phyloP scores from a whole-genome alignment of 768 basidiomycete species.

The Termitomyces heimii region DNA sequence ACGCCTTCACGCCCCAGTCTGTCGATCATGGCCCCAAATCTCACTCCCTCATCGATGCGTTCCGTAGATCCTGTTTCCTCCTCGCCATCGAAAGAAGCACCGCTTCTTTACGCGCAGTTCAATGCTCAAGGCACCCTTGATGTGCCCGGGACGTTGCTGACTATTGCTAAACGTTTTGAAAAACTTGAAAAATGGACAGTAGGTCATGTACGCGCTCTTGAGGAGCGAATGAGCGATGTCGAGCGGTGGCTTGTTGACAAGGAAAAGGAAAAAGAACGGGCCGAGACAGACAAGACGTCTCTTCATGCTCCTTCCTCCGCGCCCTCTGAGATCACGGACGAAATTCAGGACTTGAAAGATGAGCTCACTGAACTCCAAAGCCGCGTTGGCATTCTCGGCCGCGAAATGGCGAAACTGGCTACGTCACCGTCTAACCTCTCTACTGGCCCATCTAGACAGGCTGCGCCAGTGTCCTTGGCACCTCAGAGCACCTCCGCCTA shows the following conservation, averaged over 20 bases:
- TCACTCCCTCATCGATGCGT: slow-evolving; percentile 64
- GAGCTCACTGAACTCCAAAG: slow-evolving; percentile 71
- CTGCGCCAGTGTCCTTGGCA: slow-evolving; percentile 37
- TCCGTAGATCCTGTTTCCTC: slow-evolving; percentile 32
- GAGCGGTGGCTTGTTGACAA: slow-evolving; percentile 86
- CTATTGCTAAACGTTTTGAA: slow-evolving; percentile 77
- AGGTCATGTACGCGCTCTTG: slow-evolving; percentile 82
- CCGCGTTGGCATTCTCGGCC: slow-evolving; percentile 66
- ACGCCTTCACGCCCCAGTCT: slow-evolving; percentile 51
- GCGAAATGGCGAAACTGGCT: slow-evolving; percentile 73
- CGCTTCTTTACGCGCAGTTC: slow-evolving; percentile 77
- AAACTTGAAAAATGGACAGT: slow-evolving; percentile 90
- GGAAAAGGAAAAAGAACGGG: slow-evolving; percentile 56
- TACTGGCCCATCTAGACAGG: slow-evolving; percentile 42
- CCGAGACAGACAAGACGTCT: slow-evolving; percentile 10
- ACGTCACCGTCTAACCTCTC: slow-evolving; percentile 46
- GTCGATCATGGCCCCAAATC: slow-evolving; percentile 44
- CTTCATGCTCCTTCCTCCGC: slow-evolving; percentile 10
- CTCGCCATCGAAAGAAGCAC: slow-evolving; percentile 51
- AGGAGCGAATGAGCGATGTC: slow-evolving; percentile 89
- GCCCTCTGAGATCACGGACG: slow-evolving; percentile 25
- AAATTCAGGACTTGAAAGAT: slow-evolving; percentile 54
- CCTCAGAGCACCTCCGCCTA: slow-evolving; percentile 45
- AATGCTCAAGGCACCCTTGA: slow-evolving; percentile 67
- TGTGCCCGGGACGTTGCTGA: slow-evolving; percentile 65